A percentile compares a stretch with the other conserved stretches of the same genome.
Evolutionary conservation across 768 basidiomycete species (phyloP).

Genomic region (Rhodotorula paludigena): DNA sequence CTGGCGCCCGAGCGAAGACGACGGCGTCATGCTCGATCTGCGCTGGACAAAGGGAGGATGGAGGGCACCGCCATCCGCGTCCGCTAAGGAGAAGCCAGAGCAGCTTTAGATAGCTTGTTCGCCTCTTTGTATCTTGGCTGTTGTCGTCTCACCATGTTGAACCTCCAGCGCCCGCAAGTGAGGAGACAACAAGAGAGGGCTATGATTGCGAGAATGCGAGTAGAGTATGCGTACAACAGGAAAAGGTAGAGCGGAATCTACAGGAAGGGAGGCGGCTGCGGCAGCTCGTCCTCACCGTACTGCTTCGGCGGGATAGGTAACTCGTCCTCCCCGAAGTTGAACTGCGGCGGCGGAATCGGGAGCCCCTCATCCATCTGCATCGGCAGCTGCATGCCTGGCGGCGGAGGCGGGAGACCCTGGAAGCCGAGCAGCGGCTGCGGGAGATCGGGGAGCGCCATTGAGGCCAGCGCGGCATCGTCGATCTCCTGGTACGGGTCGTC

Average conservation of each 20-base stretch:
- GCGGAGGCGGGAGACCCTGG: background rate
- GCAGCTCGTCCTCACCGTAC: background rate
- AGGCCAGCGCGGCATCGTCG: conserved; percentile 7
- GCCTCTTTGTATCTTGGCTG: background rate
- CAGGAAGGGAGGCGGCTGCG: background rate
- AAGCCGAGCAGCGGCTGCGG: background rate
- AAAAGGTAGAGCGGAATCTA: background rate
- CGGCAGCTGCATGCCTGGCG: background rate
- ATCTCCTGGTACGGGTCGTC: conserved; percentile 1
- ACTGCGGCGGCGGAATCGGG: conserved; percentile 4
- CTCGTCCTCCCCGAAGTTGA: background rate
- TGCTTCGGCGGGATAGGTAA: too few relatives aligned
- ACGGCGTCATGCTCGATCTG: conserved; percentile 21
- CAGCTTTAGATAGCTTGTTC: background rate
- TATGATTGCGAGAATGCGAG: too few relatives aligned
- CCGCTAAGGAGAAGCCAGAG: background rate
- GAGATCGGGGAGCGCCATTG: conserved; percentile 3
- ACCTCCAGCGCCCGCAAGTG: too few relatives aligned
- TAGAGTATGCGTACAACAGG: conserved; percentile 1
- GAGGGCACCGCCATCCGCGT: background rate
- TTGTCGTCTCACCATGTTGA: background rate
- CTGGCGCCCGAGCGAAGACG: conserved; percentile 2
- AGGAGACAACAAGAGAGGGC: too few relatives aligned
- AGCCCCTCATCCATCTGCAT: background rate
- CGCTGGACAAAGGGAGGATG: conserved; percentile 7